Evolutionary conservation across 345 rosid genomes (phyloP).

Genomic region (Arabis hirsuta): DNA sequence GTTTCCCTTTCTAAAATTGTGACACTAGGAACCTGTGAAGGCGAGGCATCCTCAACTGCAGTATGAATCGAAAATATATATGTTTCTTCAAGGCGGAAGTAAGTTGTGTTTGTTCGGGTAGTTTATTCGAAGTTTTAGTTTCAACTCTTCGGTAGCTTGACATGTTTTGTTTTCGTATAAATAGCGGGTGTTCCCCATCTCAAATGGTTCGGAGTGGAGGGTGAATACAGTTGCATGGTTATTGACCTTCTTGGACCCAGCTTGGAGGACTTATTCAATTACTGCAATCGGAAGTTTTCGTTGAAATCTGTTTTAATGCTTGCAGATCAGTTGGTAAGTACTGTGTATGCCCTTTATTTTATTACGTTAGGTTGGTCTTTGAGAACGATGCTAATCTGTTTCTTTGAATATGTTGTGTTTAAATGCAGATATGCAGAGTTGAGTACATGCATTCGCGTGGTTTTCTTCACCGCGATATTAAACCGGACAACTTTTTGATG

Average conservation of each 20-base stretch:
- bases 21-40: slow-evolving; percentile 76
- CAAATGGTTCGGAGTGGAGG: slow-evolving; percentile 91
- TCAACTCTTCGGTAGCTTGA: not conserved
- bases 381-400: slow-evolving; percentile 4
- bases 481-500: slow-evolving; percentile 98
- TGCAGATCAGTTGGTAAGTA: slow-evolving; percentile 86
- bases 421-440: slow-evolving; percentile 74
- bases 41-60: slow-evolving; percentile 92
- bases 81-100: slow-evolving; percentile 97
- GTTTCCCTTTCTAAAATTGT: not conserved
- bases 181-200: slow-evolving; percentile 91
- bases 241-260: slow-evolving; percentile 96
- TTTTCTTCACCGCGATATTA: slow-evolving; percentile 95
- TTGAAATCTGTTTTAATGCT: slow-evolving; percentile 91
- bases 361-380: slow-evolving; percentile 19
- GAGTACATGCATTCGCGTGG: slow-evolving; percentile 96
- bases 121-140: slow-evolving; percentile 1
- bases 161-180: not conserved
- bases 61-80: slow-evolving; percentile 84
- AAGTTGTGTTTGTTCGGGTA: slow-evolving; percentile 42
- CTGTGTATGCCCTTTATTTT: slow-evolving; percentile 1
- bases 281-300: slow-evolving; percentile 75
- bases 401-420: slow-evolving; percentile 14
- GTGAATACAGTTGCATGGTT: slow-evolving; percentile 83
- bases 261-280: slow-evolving; percentile 89